phyloP scores from a whole-genome alignment of 2,329 filamentous ascomycete genomes.

The Pestalotiopsis sp. region DNA sequence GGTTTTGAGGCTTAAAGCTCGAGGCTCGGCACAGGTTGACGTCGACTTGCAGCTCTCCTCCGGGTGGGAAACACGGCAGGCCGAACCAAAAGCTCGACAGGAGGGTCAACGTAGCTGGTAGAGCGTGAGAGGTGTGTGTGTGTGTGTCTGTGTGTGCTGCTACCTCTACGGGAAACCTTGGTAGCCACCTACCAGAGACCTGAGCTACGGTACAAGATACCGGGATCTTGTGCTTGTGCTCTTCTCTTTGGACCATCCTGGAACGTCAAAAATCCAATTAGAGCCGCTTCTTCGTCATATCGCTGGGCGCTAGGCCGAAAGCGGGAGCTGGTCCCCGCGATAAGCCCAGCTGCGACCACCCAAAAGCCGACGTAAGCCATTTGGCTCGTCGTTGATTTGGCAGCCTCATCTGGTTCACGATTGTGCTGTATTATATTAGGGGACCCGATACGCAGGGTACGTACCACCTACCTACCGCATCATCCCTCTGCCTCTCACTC shows the following conservation, averaged over 20 bases:
- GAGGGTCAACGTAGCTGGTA: background rate
- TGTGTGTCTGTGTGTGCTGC: background rate
- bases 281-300: constrained; percentile 10
- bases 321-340: constrained; percentile 1
- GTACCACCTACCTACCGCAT: no score
- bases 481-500: background rate
- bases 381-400: background rate
- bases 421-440: no score
- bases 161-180: background rate
- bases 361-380: constrained; percentile 5
- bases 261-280: constrained; percentile 7
- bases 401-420: background rate
- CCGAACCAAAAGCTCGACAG: background rate
- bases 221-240: constrained; percentile 2
- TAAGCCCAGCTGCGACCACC: background rate
- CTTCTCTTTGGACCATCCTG: background rate
- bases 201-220: background rate
- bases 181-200: background rate
- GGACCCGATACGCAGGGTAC: no score
- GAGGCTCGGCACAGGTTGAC: constrained; percentile 2
- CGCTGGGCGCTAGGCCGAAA: constrained; percentile 8
- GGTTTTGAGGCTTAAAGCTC: background rate
- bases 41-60: constrained; percentile 11
- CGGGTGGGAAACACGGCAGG: background rate
- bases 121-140: background rate